phyloP scores from a whole-genome alignment of 108 stramenopile genomes.

The Cyclotella baltica region DNA sequence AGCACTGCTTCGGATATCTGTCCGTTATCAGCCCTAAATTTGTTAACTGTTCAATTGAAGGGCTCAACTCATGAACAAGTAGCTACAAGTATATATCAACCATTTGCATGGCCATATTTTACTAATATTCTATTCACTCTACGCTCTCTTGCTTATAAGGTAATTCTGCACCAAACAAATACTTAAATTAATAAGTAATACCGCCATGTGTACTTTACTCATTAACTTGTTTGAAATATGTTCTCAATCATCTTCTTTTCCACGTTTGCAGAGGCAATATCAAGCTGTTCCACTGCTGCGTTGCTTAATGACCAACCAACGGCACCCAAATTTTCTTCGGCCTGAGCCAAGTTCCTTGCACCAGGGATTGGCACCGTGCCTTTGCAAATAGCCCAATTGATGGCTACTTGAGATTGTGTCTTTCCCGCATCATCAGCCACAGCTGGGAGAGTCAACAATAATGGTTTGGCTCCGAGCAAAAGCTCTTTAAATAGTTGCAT shows the following conservation, averaged over 20 bases:
- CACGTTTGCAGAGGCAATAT: slow-evolving; percentile 68
- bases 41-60: too few species aligned
- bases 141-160: too few species aligned
- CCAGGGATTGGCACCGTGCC: slow-evolving; percentile 90
- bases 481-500: slow-evolving; percentile 84
- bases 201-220: background rate
- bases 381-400: slow-evolving; percentile 92
- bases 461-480: slow-evolving; percentile 68
- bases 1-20: too few species aligned
- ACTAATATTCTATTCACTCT: too few species aligned
- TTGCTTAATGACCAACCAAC: slow-evolving; percentile 71
- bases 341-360: slow-evolving; percentile 67
- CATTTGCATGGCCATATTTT: too few species aligned
- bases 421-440: slow-evolving; percentile 76
- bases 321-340: slow-evolving; percentile 73
- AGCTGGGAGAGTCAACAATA: slow-evolving; percentile 72
- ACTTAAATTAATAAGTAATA: background rate
- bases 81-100: too few species aligned
- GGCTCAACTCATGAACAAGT: too few species aligned
- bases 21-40: too few species aligned
- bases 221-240: slow-evolving; percentile 77
- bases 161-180: too few species aligned
- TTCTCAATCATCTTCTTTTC: slow-evolving; percentile 90
- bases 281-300: slow-evolving; percentile 66
- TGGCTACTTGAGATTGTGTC: slow-evolving; percentile 86